Conservation (phyloP, 2,329 filamentous ascomycete genomes). For the Venturia pyrina region DNA sequence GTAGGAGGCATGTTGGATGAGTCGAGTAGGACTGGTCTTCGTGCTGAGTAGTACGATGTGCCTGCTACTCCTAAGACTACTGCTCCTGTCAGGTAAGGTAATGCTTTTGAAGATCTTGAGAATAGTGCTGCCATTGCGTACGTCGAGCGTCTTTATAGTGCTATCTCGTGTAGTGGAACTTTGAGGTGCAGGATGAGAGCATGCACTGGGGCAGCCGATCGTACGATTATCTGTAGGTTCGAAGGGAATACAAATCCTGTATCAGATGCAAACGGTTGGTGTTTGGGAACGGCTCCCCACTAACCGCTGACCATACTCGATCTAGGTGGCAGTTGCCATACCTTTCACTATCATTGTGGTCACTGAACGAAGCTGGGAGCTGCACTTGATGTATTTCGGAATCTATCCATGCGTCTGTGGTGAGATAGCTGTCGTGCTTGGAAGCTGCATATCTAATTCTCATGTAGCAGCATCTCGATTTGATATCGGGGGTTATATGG, state of each 20-base stretch:
- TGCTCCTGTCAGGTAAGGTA: slow-evolving; percentile 2
- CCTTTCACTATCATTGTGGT: neutral
- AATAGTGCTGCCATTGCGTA: neutral
- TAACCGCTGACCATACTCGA: neutral
- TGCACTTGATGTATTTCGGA: neutral
- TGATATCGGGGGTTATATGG: no score
- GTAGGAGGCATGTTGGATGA: neutral
- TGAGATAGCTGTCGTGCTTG: no score
- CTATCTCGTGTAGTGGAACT: neutral
- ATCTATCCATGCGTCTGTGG: no score
- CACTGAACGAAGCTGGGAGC: neutral
- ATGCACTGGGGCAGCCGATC: neutral
- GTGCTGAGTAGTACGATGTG: neutral
- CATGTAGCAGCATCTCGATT: no score
- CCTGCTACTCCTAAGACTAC: neutral
- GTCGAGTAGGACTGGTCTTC: neutral
- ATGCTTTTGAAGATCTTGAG: neutral
- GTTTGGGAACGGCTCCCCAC: neutral
- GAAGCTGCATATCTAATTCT: no score
- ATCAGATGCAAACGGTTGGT: neutral
- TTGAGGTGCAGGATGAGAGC: neutral
- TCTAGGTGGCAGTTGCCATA: neutral
- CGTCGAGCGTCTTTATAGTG: neutral
- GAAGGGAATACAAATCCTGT: neutral
- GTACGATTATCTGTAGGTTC: neutral